Conservation (phyloP, 225 moss, liverwort and hornwort species). For the Rhytidiadelphus loreus region DNA sequence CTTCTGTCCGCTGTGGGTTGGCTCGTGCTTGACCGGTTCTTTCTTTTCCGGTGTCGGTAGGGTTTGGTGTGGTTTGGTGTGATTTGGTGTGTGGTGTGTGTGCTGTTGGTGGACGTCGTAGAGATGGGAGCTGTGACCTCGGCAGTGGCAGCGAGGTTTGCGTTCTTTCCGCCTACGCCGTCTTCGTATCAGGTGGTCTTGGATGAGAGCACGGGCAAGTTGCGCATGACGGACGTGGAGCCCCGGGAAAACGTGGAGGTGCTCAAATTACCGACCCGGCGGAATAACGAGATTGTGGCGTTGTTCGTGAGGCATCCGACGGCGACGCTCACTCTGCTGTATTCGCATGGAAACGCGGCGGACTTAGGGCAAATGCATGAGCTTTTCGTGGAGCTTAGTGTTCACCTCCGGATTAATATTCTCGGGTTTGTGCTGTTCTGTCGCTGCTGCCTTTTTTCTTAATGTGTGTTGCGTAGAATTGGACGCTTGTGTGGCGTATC, state of each 20-base stretch:
- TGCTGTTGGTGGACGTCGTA: neutral
- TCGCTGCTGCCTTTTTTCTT: neutral
- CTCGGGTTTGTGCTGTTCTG: constrained; percentile 46
- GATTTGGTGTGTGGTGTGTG: neutral
- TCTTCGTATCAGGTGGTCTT: constrained; percentile 66
- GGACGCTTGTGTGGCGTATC: neutral
- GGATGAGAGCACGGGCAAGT: constrained; percentile 63
- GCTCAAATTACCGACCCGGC: constrained; percentile 50
- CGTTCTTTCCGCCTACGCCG: constrained; percentile 97
- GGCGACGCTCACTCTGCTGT: constrained; percentile 71
- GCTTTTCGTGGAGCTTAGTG: constrained; percentile 97
- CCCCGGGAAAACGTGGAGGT: constrained; percentile 86
- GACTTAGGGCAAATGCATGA: constrained; percentile 99
- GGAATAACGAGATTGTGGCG: constrained; percentile 66
- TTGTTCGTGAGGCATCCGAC: constrained; percentile 67
- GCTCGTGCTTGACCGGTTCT: neutral
- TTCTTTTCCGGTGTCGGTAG: neutral
- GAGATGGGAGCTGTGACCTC: constrained; percentile 99
- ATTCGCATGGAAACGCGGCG: constrained; percentile 97
- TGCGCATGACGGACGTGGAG: constrained; percentile 59
- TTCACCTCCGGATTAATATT: constrained; percentile 84
- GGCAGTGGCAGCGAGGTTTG: constrained; percentile 97
- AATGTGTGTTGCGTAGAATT: neutral
- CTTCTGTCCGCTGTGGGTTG: neutral
- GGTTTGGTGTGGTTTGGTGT: neutral